Conservation (phyloP, 2,329 filamentous ascomycete species). For the Claviceps citrina region DNA sequence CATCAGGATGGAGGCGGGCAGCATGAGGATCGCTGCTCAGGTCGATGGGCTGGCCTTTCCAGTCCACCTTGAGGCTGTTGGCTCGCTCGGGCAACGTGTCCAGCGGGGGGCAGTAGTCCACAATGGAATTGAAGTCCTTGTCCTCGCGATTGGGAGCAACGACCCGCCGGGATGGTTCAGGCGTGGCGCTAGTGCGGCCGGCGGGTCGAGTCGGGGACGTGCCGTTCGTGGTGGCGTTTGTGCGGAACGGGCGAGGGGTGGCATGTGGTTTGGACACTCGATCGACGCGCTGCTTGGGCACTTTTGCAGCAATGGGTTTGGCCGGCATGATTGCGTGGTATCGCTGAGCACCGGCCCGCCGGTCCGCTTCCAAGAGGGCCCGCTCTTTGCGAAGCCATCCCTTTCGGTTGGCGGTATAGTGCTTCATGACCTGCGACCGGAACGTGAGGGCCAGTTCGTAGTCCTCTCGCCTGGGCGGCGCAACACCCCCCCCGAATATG, state of each 20-base stretch:
- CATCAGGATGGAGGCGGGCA: slow-evolving; percentile 59
- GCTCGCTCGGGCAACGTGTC: slow-evolving; percentile 48
- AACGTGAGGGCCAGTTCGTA: slow-evolving; percentile 40
- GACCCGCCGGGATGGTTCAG: slow-evolving; percentile 34
- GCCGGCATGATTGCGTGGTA: slow-evolving; percentile 29
- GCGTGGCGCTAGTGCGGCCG: slow-evolving; percentile 28
- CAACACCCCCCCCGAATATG: slow-evolving; percentile 25
- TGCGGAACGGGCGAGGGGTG: slow-evolving; percentile 12
- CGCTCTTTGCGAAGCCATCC: slow-evolving; percentile 37
- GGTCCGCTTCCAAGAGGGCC: slow-evolving; percentile 31
- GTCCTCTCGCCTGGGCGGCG: slow-evolving; percentile 35
- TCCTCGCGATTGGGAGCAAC: slow-evolving; percentile 61
- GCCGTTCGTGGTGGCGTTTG: not conserved
- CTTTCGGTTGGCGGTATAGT: slow-evolving; percentile 27
- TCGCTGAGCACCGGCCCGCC: slow-evolving; percentile 25
- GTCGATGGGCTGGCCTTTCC: slow-evolving; percentile 70
- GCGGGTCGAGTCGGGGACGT: slow-evolving; percentile 14
- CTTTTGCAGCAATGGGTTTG: slow-evolving; percentile 19
- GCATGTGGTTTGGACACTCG: slow-evolving; percentile 22
- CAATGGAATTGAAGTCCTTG: slow-evolving; percentile 59
- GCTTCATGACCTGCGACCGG: slow-evolving; percentile 34
- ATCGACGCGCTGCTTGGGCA: slow-evolving; percentile 17
- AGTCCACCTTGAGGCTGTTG: slow-evolving; percentile 68
- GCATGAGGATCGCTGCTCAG: slow-evolving; percentile 57
- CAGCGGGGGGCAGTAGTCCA: slow-evolving; percentile 57